Conservation (phyloP, 345 rosid genomes). For the Bruguiera gymnorhiza region DNA sequence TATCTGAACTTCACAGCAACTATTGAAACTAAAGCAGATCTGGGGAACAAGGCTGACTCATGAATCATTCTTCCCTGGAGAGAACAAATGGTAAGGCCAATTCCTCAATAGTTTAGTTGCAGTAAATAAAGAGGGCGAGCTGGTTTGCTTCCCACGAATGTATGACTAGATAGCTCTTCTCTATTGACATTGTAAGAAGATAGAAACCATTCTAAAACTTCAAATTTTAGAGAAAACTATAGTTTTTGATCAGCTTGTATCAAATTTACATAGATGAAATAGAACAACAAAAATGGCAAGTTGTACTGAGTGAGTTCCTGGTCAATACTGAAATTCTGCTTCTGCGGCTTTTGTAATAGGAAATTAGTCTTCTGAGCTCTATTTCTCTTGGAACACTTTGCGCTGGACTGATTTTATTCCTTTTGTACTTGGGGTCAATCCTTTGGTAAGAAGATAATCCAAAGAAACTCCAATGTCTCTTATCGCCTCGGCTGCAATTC, state of each 20-base stretch:
- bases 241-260: constrained; percentile 19
- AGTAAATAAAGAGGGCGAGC: background rate
- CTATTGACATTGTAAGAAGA: background rate
- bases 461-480: background rate
- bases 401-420: constrained; percentile 5
- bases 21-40: constrained; percentile 17
- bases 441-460: background rate
- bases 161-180: background rate
- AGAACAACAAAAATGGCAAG: constrained; percentile 1
- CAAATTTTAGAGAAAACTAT: background rate
- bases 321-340: constrained; percentile 9
- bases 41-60: constrained; percentile 1
- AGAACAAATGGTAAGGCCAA: background rate
- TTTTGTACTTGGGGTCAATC: constrained; percentile 2
- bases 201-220: background rate
- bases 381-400: constrained; percentile 4
- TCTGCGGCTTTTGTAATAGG: constrained; percentile 1
- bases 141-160: background rate
- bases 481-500: constrained; percentile 29
- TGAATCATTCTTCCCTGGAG: background rate
- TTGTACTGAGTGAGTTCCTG: background rate
- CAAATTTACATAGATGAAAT: constrained; percentile 17
- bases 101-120: background rate
- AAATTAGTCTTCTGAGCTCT: constrained; percentile 5
- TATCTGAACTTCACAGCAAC: background rate